These are phyloP conservation scores for Serendipita vermifera DNA, from an alignment of 768 basidiomycete species.

Conservation along the genomic window DNA sequence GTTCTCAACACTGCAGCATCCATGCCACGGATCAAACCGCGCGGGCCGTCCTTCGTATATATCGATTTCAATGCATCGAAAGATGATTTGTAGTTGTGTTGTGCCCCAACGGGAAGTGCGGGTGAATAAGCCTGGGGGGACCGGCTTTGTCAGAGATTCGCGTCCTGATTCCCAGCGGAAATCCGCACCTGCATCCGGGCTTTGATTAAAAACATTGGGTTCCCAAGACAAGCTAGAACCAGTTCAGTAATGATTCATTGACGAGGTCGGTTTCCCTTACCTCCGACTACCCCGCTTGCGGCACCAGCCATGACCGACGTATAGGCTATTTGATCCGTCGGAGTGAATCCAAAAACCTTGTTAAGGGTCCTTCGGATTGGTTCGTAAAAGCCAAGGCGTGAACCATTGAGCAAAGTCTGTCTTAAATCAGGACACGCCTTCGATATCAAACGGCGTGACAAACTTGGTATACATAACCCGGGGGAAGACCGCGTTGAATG, in stretches of 20 bases:
- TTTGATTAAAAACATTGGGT: constrained; percentile 89
- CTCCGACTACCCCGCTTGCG: constrained; percentile 79
- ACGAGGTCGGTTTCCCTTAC: constrained; percentile 27
- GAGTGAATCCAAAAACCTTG: constrained; percentile 44
- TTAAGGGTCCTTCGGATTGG: constrained; percentile 70
- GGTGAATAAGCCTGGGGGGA: constrained; percentile 75
- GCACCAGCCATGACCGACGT: constrained; percentile 84
- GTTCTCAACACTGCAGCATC: constrained; percentile 90
- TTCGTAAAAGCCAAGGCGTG: constrained; percentile 91
- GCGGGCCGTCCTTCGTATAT: constrained; percentile 57
- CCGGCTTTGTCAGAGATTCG: background rate
- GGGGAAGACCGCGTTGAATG: constrained; percentile 80
- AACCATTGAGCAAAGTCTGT: constrained; percentile 85
- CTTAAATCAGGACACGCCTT: background rate
- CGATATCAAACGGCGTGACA: background rate
- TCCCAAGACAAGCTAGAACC: constrained; percentile 55
- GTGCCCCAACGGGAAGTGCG: constrained; percentile 82
- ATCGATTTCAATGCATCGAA: constrained; percentile 73
- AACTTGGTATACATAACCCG: constrained; percentile 86
- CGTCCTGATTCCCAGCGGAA: background rate
- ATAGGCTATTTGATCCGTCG: constrained; percentile 52
- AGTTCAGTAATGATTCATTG: background rate
- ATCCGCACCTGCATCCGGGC: constrained; percentile 81
- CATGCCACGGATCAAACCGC: constrained; percentile 79
- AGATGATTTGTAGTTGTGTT: constrained; percentile 80